A percentile compares a stretch with the other conserved stretches of the same genome.
Evolutionary conservation across 2,329 filamentous ascomycete species (phyloP).

Genomic region (Colletotrichum sp.): DNA sequence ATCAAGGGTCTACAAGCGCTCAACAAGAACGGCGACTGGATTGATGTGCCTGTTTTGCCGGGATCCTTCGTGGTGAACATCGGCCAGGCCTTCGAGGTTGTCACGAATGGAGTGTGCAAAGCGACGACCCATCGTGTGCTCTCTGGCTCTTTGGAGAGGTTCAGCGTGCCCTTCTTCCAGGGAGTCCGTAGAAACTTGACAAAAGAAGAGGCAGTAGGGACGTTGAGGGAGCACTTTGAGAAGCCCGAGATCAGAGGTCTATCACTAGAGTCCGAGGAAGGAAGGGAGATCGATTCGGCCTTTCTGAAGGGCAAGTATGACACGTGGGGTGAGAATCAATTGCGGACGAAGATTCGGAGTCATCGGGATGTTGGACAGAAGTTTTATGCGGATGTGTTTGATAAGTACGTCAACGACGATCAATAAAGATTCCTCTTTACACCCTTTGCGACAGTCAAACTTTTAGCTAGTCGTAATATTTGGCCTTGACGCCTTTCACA

Average conservation of each 20-base stretch:
- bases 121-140: constrained; percentile 56
- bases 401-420: constrained; percentile 50
- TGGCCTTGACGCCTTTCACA: constrained; percentile 34
- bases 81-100: constrained; percentile 63
- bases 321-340: constrained; percentile 60
- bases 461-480: constrained; percentile 34
- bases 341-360: constrained; percentile 58
- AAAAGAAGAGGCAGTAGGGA: constrained; percentile 43
- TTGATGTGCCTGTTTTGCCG: constrained; percentile 51
- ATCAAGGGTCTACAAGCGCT: constrained; percentile 56
- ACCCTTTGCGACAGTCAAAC: fast-evolving
- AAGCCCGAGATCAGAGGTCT: neutral
- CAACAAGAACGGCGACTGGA: constrained; percentile 51
- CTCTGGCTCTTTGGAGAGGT: constrained; percentile 36
- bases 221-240: constrained; percentile 42
- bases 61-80: constrained; percentile 63
- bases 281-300: constrained; percentile 47
- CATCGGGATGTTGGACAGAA: constrained; percentile 51
- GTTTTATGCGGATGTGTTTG: constrained; percentile 53
- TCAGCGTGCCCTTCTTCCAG: constrained; percentile 53
- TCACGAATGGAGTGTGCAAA: constrained; percentile 57
- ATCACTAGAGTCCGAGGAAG: constrained; percentile 38
- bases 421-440: neutral
- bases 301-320: constrained; percentile 55
- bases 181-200: constrained; percentile 53